These are phyloP conservation scores for Lantana camara DNA, from an alignment of 257 asterid species.

Conservation along the genomic window DNA sequence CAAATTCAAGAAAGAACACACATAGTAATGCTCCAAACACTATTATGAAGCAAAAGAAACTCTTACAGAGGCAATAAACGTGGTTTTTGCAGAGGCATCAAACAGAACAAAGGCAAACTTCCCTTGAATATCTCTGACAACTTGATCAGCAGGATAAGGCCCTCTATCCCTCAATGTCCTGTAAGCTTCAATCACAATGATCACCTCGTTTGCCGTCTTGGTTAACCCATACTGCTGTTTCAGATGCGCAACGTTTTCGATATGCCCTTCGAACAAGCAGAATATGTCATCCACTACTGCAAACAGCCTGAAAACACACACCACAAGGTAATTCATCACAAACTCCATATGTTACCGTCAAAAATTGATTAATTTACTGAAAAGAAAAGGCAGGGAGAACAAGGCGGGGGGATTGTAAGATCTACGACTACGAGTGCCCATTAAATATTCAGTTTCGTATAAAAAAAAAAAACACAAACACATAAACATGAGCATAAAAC, in stretches of 20 bases:
- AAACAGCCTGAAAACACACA: slow-evolving; percentile 50
- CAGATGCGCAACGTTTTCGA: slow-evolving; percentile 82
- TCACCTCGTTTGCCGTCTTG: slow-evolving; percentile 87
- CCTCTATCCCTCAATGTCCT: slow-evolving; percentile 95
- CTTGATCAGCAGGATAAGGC: slow-evolving; percentile 95
- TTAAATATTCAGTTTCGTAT: not conserved
- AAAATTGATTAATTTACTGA: too few species aligned
- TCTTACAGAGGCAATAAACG: slow-evolving; percentile 81
- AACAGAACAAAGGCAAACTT: slow-evolving; percentile 78
- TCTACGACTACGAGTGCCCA: not conserved
- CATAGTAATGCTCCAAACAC: not conserved
- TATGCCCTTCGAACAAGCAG: slow-evolving; percentile 95
- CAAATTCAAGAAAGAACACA: not conserved
- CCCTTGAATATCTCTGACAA: slow-evolving; percentile 85
- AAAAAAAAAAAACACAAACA: not conserved
- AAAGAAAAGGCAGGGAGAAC: too few species aligned
- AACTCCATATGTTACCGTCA: too few species aligned
- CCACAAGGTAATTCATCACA: too few species aligned
- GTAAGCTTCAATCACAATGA: slow-evolving; percentile 89
- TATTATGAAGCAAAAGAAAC: slow-evolving; percentile 1
- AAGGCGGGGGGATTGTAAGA: too few species aligned
- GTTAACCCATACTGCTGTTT: slow-evolving; percentile 93
- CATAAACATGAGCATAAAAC: not conserved
- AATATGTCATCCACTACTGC: slow-evolving; percentile 87
- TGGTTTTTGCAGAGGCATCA: slow-evolving; percentile 57